phyloP scores from a whole-genome alignment of 345 rosid species.

The Aegle marmelos region DNA sequence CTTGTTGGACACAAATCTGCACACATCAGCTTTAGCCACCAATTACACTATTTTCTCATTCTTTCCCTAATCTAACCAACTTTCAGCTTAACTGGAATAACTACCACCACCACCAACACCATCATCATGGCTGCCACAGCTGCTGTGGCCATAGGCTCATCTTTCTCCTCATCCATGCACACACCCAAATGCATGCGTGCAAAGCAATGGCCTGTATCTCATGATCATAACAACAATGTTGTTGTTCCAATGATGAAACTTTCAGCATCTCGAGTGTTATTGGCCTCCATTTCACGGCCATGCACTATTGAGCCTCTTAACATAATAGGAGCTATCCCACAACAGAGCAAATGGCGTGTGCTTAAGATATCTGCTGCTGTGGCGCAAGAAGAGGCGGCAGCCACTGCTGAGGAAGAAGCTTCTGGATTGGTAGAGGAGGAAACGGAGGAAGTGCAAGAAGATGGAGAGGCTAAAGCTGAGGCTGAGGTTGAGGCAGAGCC shows the following conservation, averaged over 20 bases:
- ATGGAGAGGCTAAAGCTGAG: conserved; percentile 16
- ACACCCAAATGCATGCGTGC: conserved; percentile 35
- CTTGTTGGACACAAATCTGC: conserved; percentile 30
- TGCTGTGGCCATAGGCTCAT: conserved; percentile 38
- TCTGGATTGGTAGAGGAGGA: conserved; percentile 17
- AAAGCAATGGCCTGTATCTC: conserved; percentile 16
- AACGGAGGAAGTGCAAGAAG: conserved; percentile 24
- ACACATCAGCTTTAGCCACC: conserved; percentile 31
- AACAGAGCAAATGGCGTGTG: conserved; percentile 25
- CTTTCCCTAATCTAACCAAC: background rate
- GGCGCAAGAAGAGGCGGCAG: conserved; percentile 42
- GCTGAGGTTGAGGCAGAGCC: conserved; percentile 7
- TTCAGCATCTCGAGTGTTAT: conserved; percentile 13
- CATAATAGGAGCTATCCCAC: background rate
- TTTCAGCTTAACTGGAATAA: conserved; percentile 13
- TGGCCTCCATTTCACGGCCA: conserved; percentile 9
- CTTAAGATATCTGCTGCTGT: conserved; percentile 46
- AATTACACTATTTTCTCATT: background rate
- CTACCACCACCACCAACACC: conserved; percentile 2
- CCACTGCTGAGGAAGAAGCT: conserved; percentile 19
- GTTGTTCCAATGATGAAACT: conserved; percentile 10
- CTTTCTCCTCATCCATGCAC: conserved; percentile 40
- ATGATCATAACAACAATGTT: conserved; percentile 5
- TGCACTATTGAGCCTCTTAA: conserved; percentile 10
- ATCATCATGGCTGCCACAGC: conserved; percentile 38